Percentiles rank a stretch among this genome's conserved stretches.
Evolutionary conservation across 768 basidiomycete genomes (phyloP).

Genomic region (Trametes meyenii): DNA sequence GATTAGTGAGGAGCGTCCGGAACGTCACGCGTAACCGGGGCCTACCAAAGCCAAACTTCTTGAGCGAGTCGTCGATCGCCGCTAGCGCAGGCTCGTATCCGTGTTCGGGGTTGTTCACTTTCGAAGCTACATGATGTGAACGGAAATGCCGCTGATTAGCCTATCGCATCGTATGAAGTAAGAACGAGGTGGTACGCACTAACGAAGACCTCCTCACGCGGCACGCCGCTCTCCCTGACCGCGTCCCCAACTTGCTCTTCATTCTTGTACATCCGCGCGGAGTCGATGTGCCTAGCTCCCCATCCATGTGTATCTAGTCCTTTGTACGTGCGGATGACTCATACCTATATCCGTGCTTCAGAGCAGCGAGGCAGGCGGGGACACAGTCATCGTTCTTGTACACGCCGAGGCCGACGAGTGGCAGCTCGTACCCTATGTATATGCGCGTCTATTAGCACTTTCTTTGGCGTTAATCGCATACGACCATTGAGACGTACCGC

Average conservation of each 20-base stretch:
- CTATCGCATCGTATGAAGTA: not conserved
- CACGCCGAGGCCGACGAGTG: slow-evolving; percentile 69
- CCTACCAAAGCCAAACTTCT: slow-evolving; percentile 59
- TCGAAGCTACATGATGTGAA: slow-evolving; percentile 53
- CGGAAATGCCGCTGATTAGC: no score
- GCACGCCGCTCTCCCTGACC: slow-evolving; percentile 71
- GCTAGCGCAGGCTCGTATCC: slow-evolving; percentile 64
- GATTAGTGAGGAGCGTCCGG: not conserved
- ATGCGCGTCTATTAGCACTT: not conserved
- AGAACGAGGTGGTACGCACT: slow-evolving; percentile 43
- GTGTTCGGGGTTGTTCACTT: slow-evolving; percentile 57
- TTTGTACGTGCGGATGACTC: not conserved
- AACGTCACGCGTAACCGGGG: slow-evolving; percentile 18
- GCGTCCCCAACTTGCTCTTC: slow-evolving; percentile 81
- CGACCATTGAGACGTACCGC: slow-evolving; percentile 35
- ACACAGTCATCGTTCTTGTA: slow-evolving; percentile 65
- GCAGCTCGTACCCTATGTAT: slow-evolving; percentile 55
- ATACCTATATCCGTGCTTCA: slow-evolving; percentile 67
- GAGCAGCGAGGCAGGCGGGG: slow-evolving; percentile 58
- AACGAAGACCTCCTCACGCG: slow-evolving; percentile 67
- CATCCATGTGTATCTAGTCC: not conserved
- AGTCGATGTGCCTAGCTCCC: slow-evolving; percentile 61
- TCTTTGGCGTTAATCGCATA: not conserved
- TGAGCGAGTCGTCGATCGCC: slow-evolving; percentile 63
- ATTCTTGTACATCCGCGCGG: slow-evolving; percentile 52